Percentiles rank a stretch among this genome's conserved stretches.
phyloP scores from a whole-genome alignment of 805 yeast species.

The Ogataea kodamae region DNA sequence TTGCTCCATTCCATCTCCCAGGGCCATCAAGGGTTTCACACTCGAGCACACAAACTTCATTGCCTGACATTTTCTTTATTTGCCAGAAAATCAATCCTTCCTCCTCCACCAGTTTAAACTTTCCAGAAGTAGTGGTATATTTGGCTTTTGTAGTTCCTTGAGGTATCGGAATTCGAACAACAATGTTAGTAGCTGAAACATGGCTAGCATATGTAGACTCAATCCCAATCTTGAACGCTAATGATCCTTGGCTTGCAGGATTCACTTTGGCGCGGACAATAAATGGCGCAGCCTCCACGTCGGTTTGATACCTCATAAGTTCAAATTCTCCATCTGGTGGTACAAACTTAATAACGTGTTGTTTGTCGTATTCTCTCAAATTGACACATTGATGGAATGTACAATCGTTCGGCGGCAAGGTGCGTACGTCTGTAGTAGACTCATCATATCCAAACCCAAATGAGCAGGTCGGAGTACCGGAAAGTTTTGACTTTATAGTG shows the following conservation, averaged over 20 bases:
- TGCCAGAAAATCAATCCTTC: slow-evolving; percentile 68
- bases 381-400: slow-evolving; percentile 87
- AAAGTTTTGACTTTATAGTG: slow-evolving; percentile 62
- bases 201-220: slow-evolving; percentile 60
- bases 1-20: slow-evolving; percentile 59
- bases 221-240: slow-evolving; percentile 58
- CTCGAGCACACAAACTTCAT: slow-evolving; percentile 52
- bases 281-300: slow-evolving; percentile 69
- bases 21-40: slow-evolving; percentile 36
- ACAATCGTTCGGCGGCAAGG: slow-evolving; percentile 55
- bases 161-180: slow-evolving; percentile 67
- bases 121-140: slow-evolving; percentile 51
- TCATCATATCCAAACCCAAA: slow-evolving; percentile 59
- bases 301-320: slow-evolving; percentile 67
- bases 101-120: slow-evolving; percentile 63
- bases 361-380: slow-evolving; percentile 61
- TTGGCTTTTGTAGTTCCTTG: slow-evolving; percentile 49
- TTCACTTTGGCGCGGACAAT: slow-evolving; percentile 53
- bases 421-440: slow-evolving; percentile 6
- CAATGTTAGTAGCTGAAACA: slow-evolving; percentile 59
- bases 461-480: slow-evolving; percentile 81
- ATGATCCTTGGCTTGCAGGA: slow-evolving; percentile 38
- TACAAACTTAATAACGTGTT: slow-evolving; percentile 62
- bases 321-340: slow-evolving; percentile 91
- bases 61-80: slow-evolving; percentile 64